A percentile compares a stretch with the other conserved stretches of the same genome.
These are phyloP conservation scores for Mycena belliarum DNA, from an alignment of 768 basidiomycete genomes.

Conservation along the genomic window DNA sequence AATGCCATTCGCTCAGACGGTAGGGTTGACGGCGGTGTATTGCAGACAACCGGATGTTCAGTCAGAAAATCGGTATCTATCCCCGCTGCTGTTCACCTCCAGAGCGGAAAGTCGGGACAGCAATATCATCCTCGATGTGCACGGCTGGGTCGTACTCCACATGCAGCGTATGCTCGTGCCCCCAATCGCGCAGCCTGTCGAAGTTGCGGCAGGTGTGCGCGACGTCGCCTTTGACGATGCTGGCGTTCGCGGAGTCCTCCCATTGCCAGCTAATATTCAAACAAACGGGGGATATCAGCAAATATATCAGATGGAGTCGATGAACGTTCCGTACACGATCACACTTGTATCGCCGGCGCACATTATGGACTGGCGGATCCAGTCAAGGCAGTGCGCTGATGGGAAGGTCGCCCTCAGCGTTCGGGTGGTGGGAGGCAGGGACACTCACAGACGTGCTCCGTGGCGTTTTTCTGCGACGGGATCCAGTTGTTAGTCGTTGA, in stretches of 20 bases:
- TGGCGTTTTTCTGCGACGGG: not conserved
- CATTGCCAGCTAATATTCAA: not conserved
- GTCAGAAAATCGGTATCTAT: too few relatives aligned
- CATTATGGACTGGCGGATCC: not conserved
- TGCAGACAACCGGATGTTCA: too few relatives aligned
- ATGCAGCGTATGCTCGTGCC: not conserved
- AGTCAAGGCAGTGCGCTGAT: not conserved
- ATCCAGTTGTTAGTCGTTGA: not conserved
- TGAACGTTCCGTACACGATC: not conserved
- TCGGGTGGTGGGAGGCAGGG: not conserved
- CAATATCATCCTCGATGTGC: conserved; percentile 11
- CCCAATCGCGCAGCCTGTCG: conserved; percentile 6
- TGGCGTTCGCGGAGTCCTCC: not conserved
- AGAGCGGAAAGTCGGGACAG: not conserved
- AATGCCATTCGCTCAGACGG: too few relatives aligned
- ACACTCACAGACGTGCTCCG: not conserved
- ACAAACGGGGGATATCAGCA: too few relatives aligned
- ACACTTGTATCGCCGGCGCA: not conserved
- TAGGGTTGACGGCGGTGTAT: too few relatives aligned
- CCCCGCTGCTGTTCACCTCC: too few relatives aligned
- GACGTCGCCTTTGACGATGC: not conserved
- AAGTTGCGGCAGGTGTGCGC: not conserved
- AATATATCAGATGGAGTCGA: not conserved
- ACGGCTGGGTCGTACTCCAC: not conserved
- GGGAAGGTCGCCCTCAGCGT: not conserved